These are phyloP conservation scores for Teunomyces cretensis DNA, from an alignment of 805 yeast species.

Conservation along the genomic window DNA sequence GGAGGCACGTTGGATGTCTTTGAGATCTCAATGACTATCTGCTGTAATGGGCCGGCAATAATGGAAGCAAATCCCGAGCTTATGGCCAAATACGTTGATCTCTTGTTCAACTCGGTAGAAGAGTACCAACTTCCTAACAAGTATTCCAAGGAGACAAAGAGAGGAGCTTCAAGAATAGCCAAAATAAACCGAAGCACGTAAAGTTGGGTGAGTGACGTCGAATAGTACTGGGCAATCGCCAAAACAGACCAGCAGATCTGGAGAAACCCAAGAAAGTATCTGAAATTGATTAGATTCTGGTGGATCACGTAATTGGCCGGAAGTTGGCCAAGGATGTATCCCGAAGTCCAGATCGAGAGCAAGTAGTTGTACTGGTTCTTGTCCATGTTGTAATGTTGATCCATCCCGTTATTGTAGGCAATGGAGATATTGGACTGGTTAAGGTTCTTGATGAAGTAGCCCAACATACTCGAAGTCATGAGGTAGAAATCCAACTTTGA, in stretches of 20 bases:
- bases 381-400: constrained; percentile 15
- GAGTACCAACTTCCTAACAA: constrained; percentile 4
- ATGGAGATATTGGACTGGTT: constrained; percentile 21
- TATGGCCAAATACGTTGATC: constrained; percentile 17
- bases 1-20: constrained; percentile 13
- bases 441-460: constrained; percentile 21
- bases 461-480: constrained; percentile 37
- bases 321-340: constrained; percentile 12
- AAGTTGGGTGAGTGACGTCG: constrained; percentile 14
- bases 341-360: constrained; percentile 10
- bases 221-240: constrained; percentile 1
- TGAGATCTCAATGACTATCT: constrained; percentile 13
- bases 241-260: constrained; percentile 16
- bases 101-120: constrained; percentile 12
- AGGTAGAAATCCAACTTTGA: constrained; percentile 58
- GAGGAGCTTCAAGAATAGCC: constrained; percentile 2
- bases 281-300: constrained; percentile 11
- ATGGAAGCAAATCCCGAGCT: constrained; percentile 14
- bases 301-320: constrained; percentile 16
- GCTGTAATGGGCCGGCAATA: constrained; percentile 19
- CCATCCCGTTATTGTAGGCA: constrained; percentile 21
- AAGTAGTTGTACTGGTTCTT: constrained; percentile 14
- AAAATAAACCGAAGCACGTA: constrained; percentile 15
- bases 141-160: constrained; percentile 3
- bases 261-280: constrained; percentile 17